A percentile compares a stretch with the other conserved stretches of the same genome.
These are phyloP conservation scores for Canavalia ensiformis DNA, from an alignment of 306 rosid species.

Conservation along the genomic window DNA sequence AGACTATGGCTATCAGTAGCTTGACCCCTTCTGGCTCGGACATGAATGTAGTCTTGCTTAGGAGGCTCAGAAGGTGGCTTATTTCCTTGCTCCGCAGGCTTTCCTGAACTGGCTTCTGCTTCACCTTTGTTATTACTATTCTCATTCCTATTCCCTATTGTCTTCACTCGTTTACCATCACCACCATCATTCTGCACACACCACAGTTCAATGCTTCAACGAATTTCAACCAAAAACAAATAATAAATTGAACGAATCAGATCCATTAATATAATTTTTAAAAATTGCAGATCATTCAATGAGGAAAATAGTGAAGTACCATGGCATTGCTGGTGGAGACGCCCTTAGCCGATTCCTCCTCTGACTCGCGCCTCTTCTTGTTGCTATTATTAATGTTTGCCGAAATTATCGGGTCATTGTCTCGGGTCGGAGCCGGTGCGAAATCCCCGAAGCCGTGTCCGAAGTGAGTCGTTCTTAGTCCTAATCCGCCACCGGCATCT, in stretches of 20 bases:
- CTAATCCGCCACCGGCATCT: conserved; percentile 58
- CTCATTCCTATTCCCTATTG: conserved; percentile 56
- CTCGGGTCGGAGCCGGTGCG: conserved; percentile 50
- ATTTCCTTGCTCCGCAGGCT: conserved; percentile 63
- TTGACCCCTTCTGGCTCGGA: conserved; percentile 96
- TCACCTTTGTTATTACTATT: conserved; percentile 58
- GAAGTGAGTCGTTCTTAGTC: conserved; percentile 57
- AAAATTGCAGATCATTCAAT: conserved; percentile 4
- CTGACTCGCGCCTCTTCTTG: conserved; percentile 67
- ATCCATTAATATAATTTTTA: conserved; percentile 26
- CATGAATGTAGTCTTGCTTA: conserved; percentile 91
- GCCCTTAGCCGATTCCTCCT: conserved; percentile 63
- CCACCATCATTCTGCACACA: conserved; percentile 63
- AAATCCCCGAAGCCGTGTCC: conserved; percentile 57
- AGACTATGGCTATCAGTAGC: conserved; percentile 97
- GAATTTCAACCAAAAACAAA: conserved; percentile 18
- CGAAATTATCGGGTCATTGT: neutral
- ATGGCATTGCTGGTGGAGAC: conserved; percentile 64
- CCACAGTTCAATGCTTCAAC: neutral
- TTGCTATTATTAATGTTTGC: neutral
- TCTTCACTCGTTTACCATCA: conserved; percentile 71
- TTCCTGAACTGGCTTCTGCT: conserved; percentile 77
- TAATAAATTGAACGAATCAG: neutral
- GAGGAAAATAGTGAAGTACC: conserved; percentile 53
- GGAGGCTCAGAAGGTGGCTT: conserved; percentile 70